Conservation (phyloP, 768 basidiomycete species). For the Phylloporus arenicola region DNA sequence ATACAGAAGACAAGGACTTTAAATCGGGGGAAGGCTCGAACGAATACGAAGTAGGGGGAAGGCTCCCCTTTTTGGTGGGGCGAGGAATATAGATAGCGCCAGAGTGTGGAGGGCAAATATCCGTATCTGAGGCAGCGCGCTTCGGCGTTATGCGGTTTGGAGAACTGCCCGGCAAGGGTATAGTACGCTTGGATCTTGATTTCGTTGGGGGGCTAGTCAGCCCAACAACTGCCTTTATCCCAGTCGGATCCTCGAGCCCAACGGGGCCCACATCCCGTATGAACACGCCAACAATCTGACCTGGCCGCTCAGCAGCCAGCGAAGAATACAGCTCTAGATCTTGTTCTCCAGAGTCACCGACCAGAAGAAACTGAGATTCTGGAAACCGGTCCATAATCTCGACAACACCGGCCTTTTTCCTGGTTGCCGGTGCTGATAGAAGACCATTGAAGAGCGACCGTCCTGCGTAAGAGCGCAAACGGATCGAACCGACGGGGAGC, state of each 20-base stretch:
- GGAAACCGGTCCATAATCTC: constrained; percentile 75
- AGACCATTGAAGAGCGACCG: constrained; percentile 80
- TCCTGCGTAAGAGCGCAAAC: constrained; percentile 80
- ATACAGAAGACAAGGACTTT: constrained; percentile 8
- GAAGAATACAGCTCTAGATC: constrained; percentile 87
- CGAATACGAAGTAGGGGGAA: constrained; percentile 12
- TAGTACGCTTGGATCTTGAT: constrained; percentile 3
- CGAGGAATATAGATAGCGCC: constrained; percentile 13
- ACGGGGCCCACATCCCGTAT: constrained; percentile 65
- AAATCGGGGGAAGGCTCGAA: constrained; percentile 10
- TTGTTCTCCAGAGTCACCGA: constrained; percentile 94
- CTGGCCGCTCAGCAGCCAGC: constrained; percentile 62
- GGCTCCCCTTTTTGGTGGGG: constrained; percentile 6
- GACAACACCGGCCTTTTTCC: constrained; percentile 78
- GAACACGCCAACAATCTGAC: constrained; percentile 73
- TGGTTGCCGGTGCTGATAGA: constrained; percentile 71
- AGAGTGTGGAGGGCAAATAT: constrained; percentile 6
- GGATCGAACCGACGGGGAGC: constrained; percentile 71
- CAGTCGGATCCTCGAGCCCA: constrained; percentile 60
- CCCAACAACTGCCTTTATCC: constrained; percentile 22
- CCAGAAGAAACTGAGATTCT: constrained; percentile 68
- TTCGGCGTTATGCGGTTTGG: constrained; percentile 5
- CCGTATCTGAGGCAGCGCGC: constrained; percentile 20
- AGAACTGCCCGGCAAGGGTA: constrained; percentile 1
- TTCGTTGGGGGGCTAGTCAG: constrained; percentile 3